Percentiles rank a stretch among this genome's conserved stretches.
Conservation (phyloP, 257 asterid genomes). For the Solanum pimpinellifolium region DNA sequence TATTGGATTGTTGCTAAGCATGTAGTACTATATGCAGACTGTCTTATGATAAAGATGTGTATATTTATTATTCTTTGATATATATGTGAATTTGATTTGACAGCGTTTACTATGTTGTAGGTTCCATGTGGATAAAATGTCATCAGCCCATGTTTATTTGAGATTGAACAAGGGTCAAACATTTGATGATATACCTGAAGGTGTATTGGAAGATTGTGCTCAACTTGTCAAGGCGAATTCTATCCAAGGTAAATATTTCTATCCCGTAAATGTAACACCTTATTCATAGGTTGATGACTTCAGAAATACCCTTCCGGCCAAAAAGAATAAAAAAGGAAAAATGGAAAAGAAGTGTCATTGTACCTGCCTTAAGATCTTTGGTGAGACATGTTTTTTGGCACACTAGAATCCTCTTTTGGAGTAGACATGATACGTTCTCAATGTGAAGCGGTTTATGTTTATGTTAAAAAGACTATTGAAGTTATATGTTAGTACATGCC, state of each 20-base stretch:
- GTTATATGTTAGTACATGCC: background rate
- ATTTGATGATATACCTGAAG: constrained; percentile 79
- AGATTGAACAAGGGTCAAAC: constrained; percentile 82
- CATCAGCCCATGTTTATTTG: constrained; percentile 95
- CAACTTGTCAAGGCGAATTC: constrained; percentile 98
- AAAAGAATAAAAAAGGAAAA: background rate
- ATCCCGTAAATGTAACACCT: background rate
- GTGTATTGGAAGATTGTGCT: constrained; percentile 86
- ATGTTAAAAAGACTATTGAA: background rate
- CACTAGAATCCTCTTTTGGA: background rate
- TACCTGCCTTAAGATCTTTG: background rate
- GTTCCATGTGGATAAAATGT: constrained; percentile 99
- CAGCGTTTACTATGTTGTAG: constrained; percentile 28
- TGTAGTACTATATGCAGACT: background rate
- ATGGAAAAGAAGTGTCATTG: background rate
- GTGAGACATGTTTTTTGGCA: background rate
- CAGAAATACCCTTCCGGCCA: background rate
- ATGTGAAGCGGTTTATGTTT: background rate
- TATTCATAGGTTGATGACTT: background rate
- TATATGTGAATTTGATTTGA: background rate
- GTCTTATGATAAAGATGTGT: background rate
- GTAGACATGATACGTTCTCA: background rate
- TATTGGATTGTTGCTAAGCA: background rate
- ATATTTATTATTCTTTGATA: background rate
- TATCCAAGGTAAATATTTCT: constrained; percentile 58